Conservation (phyloP, 371 early-diverging fungal species). For the Rhizopus sp. region DNA sequence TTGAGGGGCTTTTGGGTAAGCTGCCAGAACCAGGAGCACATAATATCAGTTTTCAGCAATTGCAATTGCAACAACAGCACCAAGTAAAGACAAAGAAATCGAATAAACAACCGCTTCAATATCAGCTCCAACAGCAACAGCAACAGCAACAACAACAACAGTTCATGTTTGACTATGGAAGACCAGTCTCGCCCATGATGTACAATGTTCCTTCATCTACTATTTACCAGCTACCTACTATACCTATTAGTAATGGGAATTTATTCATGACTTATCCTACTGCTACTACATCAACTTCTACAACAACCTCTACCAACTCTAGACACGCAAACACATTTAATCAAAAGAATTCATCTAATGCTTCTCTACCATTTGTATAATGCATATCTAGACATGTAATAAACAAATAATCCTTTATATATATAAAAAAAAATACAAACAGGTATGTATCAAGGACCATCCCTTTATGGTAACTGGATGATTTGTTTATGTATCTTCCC, state of each 20-base stretch:
- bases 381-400: background rate
- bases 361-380: conserved; percentile 6
- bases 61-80: conserved; percentile 30
- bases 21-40: conserved; percentile 49
- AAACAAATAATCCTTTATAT: background rate
- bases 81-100: conserved; percentile 13
- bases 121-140: conserved; percentile 29
- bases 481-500: background rate
- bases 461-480: background rate
- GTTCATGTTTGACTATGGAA: conserved; percentile 1
- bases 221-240: conserved; percentile 5
- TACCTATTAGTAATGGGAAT: conserved; percentile 6
- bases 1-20: conserved; percentile 46
- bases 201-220: conserved; percentile 1
- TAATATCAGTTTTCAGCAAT: conserved; percentile 47
- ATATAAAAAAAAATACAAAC: background rate
- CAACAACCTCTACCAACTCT: background rate
- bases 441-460: background rate
- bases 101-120: background rate
- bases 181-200: background rate
- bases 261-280: conserved; percentile 1
- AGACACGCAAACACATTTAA: background rate
- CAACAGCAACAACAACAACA: conserved; percentile 34
- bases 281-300: too few species aligned
- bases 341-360: background rate